Conservation (phyloP, 1,284 basidiomycete genomes). For the Sporisorium iseilematis-ciliati region DNA sequence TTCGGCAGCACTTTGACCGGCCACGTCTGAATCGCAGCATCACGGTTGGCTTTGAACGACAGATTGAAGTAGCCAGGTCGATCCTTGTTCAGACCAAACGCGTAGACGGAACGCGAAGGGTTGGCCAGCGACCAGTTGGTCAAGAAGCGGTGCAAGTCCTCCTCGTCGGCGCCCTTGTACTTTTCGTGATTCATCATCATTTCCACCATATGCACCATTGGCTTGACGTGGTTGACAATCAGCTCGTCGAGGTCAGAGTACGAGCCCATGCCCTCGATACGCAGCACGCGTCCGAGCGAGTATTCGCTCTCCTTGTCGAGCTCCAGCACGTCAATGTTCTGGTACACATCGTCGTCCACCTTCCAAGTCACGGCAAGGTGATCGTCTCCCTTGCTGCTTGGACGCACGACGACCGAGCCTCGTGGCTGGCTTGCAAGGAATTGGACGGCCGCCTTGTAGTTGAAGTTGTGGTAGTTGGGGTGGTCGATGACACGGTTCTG, state of each 20-base stretch:
- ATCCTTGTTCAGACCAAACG: conserved; percentile 90
- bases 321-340: conserved; percentile 97
- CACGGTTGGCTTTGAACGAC: conserved; percentile 85
- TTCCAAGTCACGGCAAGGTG: conserved; percentile 99
- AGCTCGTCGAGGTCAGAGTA: conserved; percentile 97
- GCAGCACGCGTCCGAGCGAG: conserved; percentile 79
- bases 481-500: conserved; percentile 87
- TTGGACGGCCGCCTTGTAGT: conserved; percentile 87
- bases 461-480: conserved; percentile 98
- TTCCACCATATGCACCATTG: conserved; percentile 92
- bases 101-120: conserved; percentile 93
- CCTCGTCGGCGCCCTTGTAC: conserved; percentile 88
- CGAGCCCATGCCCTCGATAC: conserved; percentile 80
- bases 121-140: conserved; percentile 80
- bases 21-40: conserved; percentile 68
- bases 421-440: conserved; percentile 90
- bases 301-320: conserved; percentile 78
- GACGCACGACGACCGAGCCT: conserved; percentile 82
- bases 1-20: conserved; percentile 69
- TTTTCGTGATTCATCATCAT: conserved; percentile 96
- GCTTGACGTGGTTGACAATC: conserved; percentile 96
- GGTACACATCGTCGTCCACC: conserved; percentile 94
- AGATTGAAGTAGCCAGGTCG: conserved; percentile 92
- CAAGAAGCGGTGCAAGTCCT: conserved; percentile 75
- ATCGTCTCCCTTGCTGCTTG: conserved; percentile 91